phyloP scores from a whole-genome alignment of 805 yeast genomes.

The Wickerhamomyces chambardii region DNA sequence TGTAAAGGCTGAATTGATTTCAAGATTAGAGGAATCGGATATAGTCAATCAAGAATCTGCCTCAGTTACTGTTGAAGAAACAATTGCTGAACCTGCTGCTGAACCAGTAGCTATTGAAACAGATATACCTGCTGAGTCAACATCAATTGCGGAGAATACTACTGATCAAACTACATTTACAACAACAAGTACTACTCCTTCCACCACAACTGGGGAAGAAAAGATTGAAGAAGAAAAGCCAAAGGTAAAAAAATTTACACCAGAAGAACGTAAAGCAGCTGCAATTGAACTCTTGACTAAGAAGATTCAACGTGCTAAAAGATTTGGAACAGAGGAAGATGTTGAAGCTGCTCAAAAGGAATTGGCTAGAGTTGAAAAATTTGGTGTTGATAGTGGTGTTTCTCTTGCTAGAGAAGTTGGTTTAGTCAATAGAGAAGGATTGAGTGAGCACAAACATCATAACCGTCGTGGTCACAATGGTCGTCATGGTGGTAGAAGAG shows the following conservation, averaged over 20 bases:
- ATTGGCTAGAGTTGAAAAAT: constrained; percentile 68
- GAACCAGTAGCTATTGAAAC: constrained; percentile 3
- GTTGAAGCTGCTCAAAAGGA: constrained; percentile 49
- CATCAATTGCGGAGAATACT: constrained; percentile 1
- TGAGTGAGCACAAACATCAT: constrained; percentile 3
- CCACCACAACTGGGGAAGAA: not conserved
- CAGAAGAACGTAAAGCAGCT: constrained; percentile 62
- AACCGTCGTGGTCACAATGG: not conserved
- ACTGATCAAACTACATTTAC: not conserved
- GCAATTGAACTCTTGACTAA: constrained; percentile 61
- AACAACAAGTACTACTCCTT: not conserved
- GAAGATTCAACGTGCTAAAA: constrained; percentile 64
- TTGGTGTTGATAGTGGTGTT: constrained; percentile 67
- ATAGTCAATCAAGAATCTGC: constrained; percentile 7
- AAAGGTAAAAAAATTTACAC: constrained; percentile 31
- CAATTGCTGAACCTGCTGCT: constrained; percentile 4
- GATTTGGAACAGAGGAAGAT: constrained; percentile 59
- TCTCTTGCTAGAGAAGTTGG: constrained; percentile 65
- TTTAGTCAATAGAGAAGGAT: constrained; percentile 18
- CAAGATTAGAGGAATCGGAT: constrained; percentile 55
- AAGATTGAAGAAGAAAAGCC: constrained; percentile 14
- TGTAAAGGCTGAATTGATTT: constrained; percentile 69
- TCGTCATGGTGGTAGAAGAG: not conserved
- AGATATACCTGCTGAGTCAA: constrained; percentile 5
- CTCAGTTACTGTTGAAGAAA: constrained; percentile 8